Conservation (phyloP, 495 filamentous ascomycete genomes). For the Tuber indicum region DNA sequence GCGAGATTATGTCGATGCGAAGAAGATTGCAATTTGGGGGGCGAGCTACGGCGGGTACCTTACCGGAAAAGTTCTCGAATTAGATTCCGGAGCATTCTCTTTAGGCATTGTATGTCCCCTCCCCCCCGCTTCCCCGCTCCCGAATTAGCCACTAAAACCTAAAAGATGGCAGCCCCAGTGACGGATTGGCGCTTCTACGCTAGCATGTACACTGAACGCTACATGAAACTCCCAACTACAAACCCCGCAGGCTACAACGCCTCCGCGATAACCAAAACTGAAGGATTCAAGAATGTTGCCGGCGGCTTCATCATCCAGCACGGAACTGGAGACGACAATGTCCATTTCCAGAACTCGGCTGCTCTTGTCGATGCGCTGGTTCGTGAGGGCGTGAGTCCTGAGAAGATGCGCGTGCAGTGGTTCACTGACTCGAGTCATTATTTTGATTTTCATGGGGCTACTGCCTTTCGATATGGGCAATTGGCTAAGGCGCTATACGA, state of each 20-base stretch:
- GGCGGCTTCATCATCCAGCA: conserved; percentile 53
- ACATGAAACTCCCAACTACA: conserved; percentile 52
- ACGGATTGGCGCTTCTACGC: conserved; percentile 60
- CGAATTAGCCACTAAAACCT: background rate
- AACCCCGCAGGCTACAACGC: conserved; percentile 50
- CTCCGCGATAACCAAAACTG: conserved; percentile 45
- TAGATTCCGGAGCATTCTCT: conserved; percentile 48
- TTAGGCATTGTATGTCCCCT: conserved; percentile 44
- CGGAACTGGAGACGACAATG: conserved; percentile 56
- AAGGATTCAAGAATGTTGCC: conserved; percentile 50
- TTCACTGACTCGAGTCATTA: conserved; percentile 55
- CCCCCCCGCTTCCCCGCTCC: background rate
- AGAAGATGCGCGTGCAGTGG: no score
- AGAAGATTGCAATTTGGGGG: conserved; percentile 54
- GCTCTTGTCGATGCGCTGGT: conserved; percentile 51
- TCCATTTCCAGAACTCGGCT: conserved; percentile 55
- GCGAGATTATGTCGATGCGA: conserved; percentile 48
- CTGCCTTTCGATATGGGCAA: conserved; percentile 50
- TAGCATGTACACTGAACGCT: conserved; percentile 58
- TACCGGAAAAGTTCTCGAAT: conserved; percentile 52
- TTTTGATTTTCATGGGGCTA: conserved; percentile 48
- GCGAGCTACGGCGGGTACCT: conserved; percentile 58
- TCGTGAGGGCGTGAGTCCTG: conserved; percentile 48
- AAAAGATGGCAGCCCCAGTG: conserved; percentile 48
- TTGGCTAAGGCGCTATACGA: conserved; percentile 48